Conservation (phyloP, 352 stramenopile species). For the Peronosclerospora sorghi region DNA sequence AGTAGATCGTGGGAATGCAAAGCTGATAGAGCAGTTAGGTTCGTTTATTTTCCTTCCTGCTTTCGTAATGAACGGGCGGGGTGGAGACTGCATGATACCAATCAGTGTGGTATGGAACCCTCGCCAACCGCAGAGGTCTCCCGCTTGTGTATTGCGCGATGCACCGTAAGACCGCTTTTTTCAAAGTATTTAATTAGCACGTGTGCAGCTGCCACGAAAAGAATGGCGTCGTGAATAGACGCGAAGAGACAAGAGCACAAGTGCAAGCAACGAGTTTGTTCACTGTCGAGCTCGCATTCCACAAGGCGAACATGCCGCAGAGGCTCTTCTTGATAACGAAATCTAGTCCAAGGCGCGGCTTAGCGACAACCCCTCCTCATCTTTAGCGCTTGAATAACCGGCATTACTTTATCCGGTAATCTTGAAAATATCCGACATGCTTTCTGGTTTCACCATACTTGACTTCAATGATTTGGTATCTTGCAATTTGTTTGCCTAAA, state of each 20-base stretch:
- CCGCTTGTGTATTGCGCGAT: conserved; percentile 73
- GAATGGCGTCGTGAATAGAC: conserved; percentile 68
- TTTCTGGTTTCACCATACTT: too few species aligned
- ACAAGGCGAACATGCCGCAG: conserved; percentile 62
- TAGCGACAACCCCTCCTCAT: conserved; percentile 40
- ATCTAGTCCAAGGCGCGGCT: conserved; percentile 51
- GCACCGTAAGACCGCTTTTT: conserved; percentile 51
- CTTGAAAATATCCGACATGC: too few species aligned
- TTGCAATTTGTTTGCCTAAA: too few species aligned
- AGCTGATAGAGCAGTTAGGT: conserved; percentile 49
- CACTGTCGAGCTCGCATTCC: conserved; percentile 56
- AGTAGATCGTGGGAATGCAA: conserved; percentile 50
- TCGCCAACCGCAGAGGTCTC: conserved; percentile 58
- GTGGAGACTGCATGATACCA: conserved; percentile 83
- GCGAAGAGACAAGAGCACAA: conserved; percentile 34
- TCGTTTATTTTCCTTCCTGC: conserved; percentile 10
- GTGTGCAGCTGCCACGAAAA: conserved; percentile 37
- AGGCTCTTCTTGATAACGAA: conserved; percentile 63
- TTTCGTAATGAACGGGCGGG: conserved; percentile 62
- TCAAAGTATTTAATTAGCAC: conserved; percentile 61
- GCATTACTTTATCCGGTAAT: too few species aligned
- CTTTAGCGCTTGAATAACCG: too few species aligned
- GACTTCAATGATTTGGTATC: too few species aligned
- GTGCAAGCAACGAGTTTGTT: conserved; percentile 63
- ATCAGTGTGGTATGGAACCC: conserved; percentile 73